Evolutionary conservation across 2,329 filamentous ascomycete species (phyloP), one percentile per base, ranked within the genome.

Genomic region (Diaporthe caulivora): DNA sequence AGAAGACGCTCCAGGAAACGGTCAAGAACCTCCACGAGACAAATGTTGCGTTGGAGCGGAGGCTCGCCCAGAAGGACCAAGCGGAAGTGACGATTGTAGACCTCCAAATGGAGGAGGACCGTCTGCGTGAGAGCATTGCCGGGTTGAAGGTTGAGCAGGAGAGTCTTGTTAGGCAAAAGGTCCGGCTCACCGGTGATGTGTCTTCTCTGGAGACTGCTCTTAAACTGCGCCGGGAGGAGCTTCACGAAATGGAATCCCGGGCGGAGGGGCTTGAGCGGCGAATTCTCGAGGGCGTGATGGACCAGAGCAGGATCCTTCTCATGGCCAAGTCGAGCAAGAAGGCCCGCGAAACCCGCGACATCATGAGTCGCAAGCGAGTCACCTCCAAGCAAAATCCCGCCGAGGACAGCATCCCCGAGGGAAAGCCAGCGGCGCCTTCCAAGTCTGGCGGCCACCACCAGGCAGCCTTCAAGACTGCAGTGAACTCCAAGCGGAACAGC

Each of bases 231-330:
- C 93, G 94, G 57, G 96, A 98, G 77, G 97, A 98, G 84, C 90
- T 99, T 74, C 91, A 94, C 58, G 89, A 93, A 34, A 98, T 99
- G 94, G 96, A 98, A 81, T 87, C 89, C 15, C 93, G 96, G 75
- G 97, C 96, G 3, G 95, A 98, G 81, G 90, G 91, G 4, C 87
- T 99, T 31, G 97, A 99, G 84, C 93, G 95, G 69, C 92, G 97
- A 34, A 98, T 99, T 77, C 86, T 99, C 42, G 96, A 98, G 77
- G 95, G 96, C 34, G 94, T 98, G 76, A 97, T 99, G 85, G 95
- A 98, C 78, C 96, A 98, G 81, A 98, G 96, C 26, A 93, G 96
- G 9, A 92, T 96, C 34, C 88, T 98, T n/a, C 89, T 98, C 73
- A 93, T 97, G 86, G 87, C 91, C 77, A 92, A 94, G 84, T 85